A percentile compares a stretch with the other conserved stretches of the same genome.
phyloP scores from a whole-genome alignment of 371 early-diverging fungal genomes.

The Fennellomyces sp. region DNA sequence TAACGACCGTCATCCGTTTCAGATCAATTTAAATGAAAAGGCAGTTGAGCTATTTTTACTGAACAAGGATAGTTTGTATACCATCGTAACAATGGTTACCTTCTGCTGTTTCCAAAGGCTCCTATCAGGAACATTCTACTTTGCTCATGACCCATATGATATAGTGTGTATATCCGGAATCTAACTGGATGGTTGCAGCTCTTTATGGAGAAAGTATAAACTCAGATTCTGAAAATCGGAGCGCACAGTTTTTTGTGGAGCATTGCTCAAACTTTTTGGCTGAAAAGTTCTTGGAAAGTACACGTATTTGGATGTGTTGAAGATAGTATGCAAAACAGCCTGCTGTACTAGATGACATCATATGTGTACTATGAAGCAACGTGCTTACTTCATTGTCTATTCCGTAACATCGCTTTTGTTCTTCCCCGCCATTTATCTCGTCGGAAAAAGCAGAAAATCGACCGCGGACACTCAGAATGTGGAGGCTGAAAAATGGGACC shows the following conservation, averaged over 20 bases:
- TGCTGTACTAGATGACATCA: no score
- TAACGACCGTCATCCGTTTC: not conserved
- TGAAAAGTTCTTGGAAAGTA: no score
- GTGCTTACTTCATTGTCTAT: no score
- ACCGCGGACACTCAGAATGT: no score
- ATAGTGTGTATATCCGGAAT: not conserved
- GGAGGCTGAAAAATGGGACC: not conserved
- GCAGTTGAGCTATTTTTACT: not conserved
- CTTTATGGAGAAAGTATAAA: not conserved
- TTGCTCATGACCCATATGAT: not conserved
- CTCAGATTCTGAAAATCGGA: not conserved
- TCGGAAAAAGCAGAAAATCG: no score
- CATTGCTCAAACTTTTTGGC: no score
- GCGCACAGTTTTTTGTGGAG: not conserved
- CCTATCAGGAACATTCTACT: not conserved
- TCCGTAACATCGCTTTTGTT: not conserved
- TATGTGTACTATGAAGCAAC: not conserved
- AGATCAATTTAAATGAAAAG: not conserved
- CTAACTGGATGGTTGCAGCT: not conserved
- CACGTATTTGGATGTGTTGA: no score
- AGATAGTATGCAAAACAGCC: no score
- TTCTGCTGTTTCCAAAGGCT: not conserved
- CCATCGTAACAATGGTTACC: no score
- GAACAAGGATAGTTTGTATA: no score
- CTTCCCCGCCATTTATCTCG: no score